Evolutionary conservation across 1,139 yeast genomes (phyloP).

Genomic region (Blastobotrys aristatus): DNA sequence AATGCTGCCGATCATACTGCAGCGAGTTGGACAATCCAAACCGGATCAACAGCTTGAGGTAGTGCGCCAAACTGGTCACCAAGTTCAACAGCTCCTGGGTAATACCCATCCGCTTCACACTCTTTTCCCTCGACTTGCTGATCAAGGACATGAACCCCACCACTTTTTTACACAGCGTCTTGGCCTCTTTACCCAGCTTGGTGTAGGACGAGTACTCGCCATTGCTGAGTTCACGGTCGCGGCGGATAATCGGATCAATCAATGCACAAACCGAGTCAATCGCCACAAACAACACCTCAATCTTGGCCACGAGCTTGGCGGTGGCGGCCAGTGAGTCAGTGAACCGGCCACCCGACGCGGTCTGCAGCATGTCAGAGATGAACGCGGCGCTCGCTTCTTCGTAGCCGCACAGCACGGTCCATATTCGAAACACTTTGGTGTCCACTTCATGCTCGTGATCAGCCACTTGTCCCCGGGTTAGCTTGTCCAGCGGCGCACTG

Average conservation of each 20-base stretch:
- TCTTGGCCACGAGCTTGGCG: constrained; percentile 65
- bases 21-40: constrained; percentile 75
- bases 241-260: constrained; percentile 24
- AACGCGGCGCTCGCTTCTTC: constrained; percentile 93
- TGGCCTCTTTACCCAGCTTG: constrained; percentile 66
- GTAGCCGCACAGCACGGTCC: constrained; percentile 83
- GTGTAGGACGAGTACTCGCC: constrained; percentile 19
- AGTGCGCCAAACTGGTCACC: constrained; percentile 91
- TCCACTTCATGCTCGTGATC: constrained; percentile 59
- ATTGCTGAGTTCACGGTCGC: constrained; percentile 13
- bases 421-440: constrained; percentile 66
- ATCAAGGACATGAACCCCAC: constrained; percentile 41
- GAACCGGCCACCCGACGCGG: constrained; percentile 74
- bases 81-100: constrained; percentile 68
- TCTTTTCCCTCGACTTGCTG: constrained; percentile 34
- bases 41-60: constrained; percentile 76
- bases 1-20: constrained; percentile 54
- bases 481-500: constrained; percentile 26
- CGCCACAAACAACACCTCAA: constrained; percentile 73
- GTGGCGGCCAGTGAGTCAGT: constrained; percentile 66
- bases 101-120: constrained; percentile 27
- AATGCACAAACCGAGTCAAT: constrained; percentile 46
- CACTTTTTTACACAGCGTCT: constrained; percentile 57
- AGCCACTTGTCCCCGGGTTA: constrained; percentile 50
- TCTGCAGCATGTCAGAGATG: constrained; percentile 87